Evolutionary conservation across 2,329 filamentous ascomycete species (phyloP).

Genomic region (Penicillium vulpinum): DNA sequence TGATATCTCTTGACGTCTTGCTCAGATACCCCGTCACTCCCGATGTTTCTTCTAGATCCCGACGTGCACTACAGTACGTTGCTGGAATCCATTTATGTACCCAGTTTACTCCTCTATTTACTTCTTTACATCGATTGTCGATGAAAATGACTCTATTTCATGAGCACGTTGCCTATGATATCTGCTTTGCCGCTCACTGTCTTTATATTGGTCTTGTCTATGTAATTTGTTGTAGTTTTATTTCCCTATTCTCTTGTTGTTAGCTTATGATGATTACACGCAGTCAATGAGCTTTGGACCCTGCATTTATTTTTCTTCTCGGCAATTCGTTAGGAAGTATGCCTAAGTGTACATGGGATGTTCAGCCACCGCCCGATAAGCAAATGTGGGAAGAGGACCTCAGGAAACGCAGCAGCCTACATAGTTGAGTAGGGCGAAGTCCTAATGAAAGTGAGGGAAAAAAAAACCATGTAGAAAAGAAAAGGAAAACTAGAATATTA

Average conservation of each 20-base stretch:
- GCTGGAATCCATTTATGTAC: constrained; percentile 16
- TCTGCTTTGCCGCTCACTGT: neutral
- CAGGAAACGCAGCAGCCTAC: constrained; percentile 9
- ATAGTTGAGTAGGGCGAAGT: neutral
- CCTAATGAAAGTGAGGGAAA: neutral
- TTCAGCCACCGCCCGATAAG: neutral
- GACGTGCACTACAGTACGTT: constrained; percentile 19
- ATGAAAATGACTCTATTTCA: constrained; percentile 13
- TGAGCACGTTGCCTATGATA: neutral
- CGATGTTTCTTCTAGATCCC: constrained; percentile 26
- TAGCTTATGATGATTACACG: neutral
- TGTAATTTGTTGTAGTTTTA: constrained; percentile 19
- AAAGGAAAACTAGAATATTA: neutral
- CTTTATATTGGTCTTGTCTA: neutral
- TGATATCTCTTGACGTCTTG: constrained; percentile 33
- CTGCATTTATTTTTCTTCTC: neutral
- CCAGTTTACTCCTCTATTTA: constrained; percentile 11
- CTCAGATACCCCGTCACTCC: constrained; percentile 31
- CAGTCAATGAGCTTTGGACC: neutral
- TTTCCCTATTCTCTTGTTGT: neutral
- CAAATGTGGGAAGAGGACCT: neutral
- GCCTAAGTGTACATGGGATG: neutral
- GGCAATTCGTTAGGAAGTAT: neutral
- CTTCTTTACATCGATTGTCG: constrained; percentile 18
- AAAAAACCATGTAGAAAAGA: neutral